Percentiles rank a stretch among this genome's conserved stretches.
Conservation (phyloP, 2,329 filamentous ascomycete genomes). For the Pseudocercospora fuligena region DNA sequence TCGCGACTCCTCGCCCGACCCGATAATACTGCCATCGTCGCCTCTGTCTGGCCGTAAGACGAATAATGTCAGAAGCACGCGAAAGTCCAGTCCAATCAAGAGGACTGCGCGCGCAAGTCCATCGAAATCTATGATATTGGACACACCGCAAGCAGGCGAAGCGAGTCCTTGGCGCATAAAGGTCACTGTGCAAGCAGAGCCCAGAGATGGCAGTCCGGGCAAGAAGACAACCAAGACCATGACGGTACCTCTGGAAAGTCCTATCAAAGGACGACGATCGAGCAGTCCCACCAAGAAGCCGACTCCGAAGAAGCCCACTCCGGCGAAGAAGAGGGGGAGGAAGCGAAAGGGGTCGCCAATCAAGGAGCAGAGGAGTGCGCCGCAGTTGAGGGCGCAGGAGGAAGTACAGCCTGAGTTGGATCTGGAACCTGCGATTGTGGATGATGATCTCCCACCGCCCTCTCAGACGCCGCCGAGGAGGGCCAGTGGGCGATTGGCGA, state of each 20-base stretch:
- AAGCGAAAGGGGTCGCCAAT: slow-evolving; percentile 40
- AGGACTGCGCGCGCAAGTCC: slow-evolving; percentile 40
- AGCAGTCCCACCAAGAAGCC: slow-evolving; percentile 30
- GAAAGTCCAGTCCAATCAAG: slow-evolving; percentile 17
- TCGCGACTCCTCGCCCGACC: slow-evolving; percentile 41
- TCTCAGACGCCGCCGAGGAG: slow-evolving; percentile 22
- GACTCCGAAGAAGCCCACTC: slow-evolving; percentile 8
- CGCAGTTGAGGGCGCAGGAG: slow-evolving; percentile 7
- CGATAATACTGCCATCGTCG: slow-evolving; percentile 41
- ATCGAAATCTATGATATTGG: slow-evolving; percentile 52
- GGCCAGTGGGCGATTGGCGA: slow-evolving; percentile 24
- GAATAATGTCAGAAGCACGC: background rate
- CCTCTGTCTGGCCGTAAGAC: slow-evolving; percentile 31
- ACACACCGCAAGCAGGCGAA: slow-evolving; percentile 44
- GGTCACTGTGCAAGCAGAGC: slow-evolving; percentile 56
- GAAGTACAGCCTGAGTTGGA: slow-evolving; percentile 6
- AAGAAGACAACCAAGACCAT: slow-evolving; percentile 39
- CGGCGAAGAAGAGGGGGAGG: slow-evolving; percentile 21
- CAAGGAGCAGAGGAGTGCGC: slow-evolving; percentile 18
- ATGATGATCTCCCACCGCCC: slow-evolving; percentile 4
- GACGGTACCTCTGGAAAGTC: slow-evolving; percentile 49
- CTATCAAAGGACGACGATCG: slow-evolving; percentile 17
- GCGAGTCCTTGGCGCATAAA: slow-evolving; percentile 56
- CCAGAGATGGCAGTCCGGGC: slow-evolving; percentile 35
- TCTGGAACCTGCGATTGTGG: slow-evolving; percentile 4